Conservation (phyloP, 495 filamentous ascomycete species). For the Aspergillus incahuasiensis region DNA sequence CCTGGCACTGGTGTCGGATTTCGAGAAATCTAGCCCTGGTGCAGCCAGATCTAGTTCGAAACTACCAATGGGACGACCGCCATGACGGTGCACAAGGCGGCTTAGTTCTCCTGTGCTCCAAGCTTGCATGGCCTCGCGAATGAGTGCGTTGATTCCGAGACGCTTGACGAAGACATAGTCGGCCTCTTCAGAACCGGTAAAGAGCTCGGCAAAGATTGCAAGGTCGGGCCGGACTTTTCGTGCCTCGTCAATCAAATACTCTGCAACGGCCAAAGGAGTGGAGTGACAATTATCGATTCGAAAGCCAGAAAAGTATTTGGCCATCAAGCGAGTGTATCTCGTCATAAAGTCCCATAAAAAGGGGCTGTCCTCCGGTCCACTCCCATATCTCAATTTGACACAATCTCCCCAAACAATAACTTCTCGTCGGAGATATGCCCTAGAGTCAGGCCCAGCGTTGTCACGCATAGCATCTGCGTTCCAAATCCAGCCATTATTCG, state of each 20-base stretch:
- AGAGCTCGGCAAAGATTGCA: conserved; percentile 92
- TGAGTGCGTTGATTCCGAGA: conserved; percentile 81
- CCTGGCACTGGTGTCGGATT: conserved; percentile 29
- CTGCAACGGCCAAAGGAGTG: conserved; percentile 86
- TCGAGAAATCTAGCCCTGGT: conserved; percentile 35
- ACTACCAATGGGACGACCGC: conserved; percentile 90
- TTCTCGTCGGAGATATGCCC: conserved; percentile 86
- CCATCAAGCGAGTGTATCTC: conserved; percentile 85
- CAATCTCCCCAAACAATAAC: conserved; percentile 99
- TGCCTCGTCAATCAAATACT: conserved; percentile 90
- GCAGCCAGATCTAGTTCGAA: conserved; percentile 72
- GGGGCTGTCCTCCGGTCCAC: conserved; percentile 74
- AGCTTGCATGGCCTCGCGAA: conserved; percentile 96
- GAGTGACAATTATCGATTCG: conserved; percentile 99
- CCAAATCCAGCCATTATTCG: conserved; percentile 99
- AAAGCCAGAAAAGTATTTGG: conserved; percentile 92
- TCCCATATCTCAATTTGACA: conserved; percentile 92
- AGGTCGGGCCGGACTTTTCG: conserved; percentile 82
- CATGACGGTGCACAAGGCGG: conserved; percentile 88
- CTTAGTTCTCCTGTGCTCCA: conserved; percentile 93
- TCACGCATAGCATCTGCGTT: conserved; percentile 89
- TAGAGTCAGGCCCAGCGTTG: conserved; percentile 83
- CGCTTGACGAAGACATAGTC: conserved; percentile 94
- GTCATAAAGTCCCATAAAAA: conserved; percentile 96
- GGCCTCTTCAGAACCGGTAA: conserved; percentile 91